Evolutionary conservation across 2,329 filamentous ascomycete species (phyloP), one percentile per base, ranked within the genome.

Genomic region (Neopestalotiopsis sp.): DNA sequence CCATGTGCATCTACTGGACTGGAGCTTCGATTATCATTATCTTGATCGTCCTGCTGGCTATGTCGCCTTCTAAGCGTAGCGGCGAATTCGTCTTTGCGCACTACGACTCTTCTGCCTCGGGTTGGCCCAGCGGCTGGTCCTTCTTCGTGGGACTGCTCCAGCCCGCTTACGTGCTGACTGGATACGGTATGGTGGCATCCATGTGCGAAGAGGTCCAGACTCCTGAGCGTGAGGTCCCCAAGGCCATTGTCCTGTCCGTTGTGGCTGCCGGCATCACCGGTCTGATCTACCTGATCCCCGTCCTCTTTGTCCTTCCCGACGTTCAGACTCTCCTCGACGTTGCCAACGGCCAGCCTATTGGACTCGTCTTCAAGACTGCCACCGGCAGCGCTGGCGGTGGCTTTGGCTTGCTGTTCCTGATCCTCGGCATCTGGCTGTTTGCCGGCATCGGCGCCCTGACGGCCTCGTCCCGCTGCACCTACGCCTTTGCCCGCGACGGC

Each of bases 351-450:
- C 93, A 95, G 74, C 92, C 93, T 1, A 92, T 95, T 71, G 92
- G 91, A 9, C 83, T 91, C 4, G 82, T 95, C 40, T 95, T 95
- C 85, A 93, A 93, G 81, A 90, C 84, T 0, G 92, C 90, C 10
- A 94, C 92, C 0, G 92, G 92, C 1, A 92, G 91, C 24, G 85
- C 90, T 1, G 89, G 84, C 4, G 93, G 92, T 30, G 93, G 92
- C 0, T 94, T 95, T 72, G 92, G 90, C 0, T 84, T 95, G 5
- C 84, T 94, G 14, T 92, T 95, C 79, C 82, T 95, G 2, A 89
- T 95, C 72, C 85, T 95, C 30, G 92, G 92, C 1, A 94, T 95
- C 74, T 84, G 92, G 69, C 85, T 95, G 77, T 94, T 95, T 75
- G 92, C 92, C 1, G 92, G 92, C 24, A 89, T 92, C 42, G 92